Evolutionary conservation across 2,329 filamentous ascomycete species (phyloP).

Genomic region (Thermoascus crustaceus): DNA sequence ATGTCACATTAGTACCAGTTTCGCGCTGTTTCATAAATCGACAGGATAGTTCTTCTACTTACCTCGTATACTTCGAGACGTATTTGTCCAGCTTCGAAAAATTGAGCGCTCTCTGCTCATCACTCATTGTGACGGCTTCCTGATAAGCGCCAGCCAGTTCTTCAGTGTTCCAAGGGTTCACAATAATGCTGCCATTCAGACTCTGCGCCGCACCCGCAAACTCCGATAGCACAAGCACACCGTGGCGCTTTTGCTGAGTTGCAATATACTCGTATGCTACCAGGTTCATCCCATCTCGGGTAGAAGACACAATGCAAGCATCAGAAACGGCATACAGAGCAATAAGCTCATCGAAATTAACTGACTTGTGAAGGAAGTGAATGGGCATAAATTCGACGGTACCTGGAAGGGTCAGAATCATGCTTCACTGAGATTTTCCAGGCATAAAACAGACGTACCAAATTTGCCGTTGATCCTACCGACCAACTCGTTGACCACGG

Average conservation of each 20-base stretch:
- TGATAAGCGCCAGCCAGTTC: conserved; percentile 88
- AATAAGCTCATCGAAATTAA: conserved; percentile 84
- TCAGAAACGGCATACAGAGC: conserved; percentile 84
- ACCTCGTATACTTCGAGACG: conserved; percentile 87
- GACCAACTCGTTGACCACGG: conserved; percentile 89
- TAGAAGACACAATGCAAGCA: conserved; percentile 80
- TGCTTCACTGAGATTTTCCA: neutral
- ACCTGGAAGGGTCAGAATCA: conserved; percentile 35
- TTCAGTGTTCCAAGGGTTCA: conserved; percentile 96
- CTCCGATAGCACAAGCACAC: conserved; percentile 86
- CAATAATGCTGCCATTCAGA: conserved; percentile 79
- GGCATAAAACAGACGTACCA: conserved; percentile 36
- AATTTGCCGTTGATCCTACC: conserved; percentile 93
- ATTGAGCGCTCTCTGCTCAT: conserved; percentile 72
- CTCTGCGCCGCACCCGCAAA: conserved; percentile 91
- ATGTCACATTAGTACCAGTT: conserved; percentile 10
- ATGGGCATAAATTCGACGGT: conserved; percentile 97
- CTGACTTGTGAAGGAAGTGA: conserved; percentile 91
- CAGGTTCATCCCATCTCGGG: conserved; percentile 91
- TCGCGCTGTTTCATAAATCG: neutral
- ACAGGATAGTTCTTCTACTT: conserved; percentile 11
- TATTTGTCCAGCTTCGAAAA: conserved; percentile 86
- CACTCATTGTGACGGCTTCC: conserved; percentile 87
- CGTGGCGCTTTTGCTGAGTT: conserved; percentile 76
- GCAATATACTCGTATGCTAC: conserved; percentile 97